A percentile compares a stretch with the other conserved stretches of the same genome.
Conservation (phyloP, 176 grass and related monocot species). For the Poa annua region DNA sequence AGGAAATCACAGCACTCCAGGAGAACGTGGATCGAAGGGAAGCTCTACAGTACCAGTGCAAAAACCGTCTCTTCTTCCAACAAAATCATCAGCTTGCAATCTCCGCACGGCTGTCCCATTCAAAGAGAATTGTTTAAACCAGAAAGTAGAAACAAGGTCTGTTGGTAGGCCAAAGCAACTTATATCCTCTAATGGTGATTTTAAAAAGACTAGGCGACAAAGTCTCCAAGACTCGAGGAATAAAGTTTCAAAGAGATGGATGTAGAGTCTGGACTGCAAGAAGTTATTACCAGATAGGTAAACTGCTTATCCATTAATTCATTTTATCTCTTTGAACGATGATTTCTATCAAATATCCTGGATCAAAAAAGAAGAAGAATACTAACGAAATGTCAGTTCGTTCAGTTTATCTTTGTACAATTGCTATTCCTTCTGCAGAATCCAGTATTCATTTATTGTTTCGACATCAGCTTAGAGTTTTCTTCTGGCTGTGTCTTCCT, state of each 20-base stretch:
- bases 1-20: slow-evolving; percentile 18
- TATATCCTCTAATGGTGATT: slow-evolving; percentile 54
- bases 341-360: background rate
- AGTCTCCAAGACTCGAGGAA: slow-evolving; percentile 50
- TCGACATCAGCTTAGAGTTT: background rate
- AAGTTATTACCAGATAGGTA: slow-evolving; percentile 43
- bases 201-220: slow-evolving; percentile 65
- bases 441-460: background rate
- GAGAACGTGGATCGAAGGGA: slow-evolving; percentile 5
- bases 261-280: slow-evolving; percentile 40
- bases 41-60: slow-evolving; percentile 26
- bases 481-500: background rate
- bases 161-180: slow-evolving; percentile 51
- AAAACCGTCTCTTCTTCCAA: slow-evolving; percentile 20
- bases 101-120: slow-evolving; percentile 31
- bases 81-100: slow-evolving; percentile 19
- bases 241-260: slow-evolving; percentile 65
- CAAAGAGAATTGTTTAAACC: slow-evolving; percentile 59
- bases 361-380: background rate
- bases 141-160: slow-evolving; percentile 39
- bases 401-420: slow-evolving; percentile 25
- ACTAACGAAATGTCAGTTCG: slow-evolving; percentile 1
- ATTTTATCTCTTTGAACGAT: background rate
- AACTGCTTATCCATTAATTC: background rate
- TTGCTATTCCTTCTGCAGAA: background rate